These are phyloP conservation scores for Phoma sp. DNA, from an alignment of 2,329 filamentous ascomycete species.

Conservation along the genomic window DNA sequence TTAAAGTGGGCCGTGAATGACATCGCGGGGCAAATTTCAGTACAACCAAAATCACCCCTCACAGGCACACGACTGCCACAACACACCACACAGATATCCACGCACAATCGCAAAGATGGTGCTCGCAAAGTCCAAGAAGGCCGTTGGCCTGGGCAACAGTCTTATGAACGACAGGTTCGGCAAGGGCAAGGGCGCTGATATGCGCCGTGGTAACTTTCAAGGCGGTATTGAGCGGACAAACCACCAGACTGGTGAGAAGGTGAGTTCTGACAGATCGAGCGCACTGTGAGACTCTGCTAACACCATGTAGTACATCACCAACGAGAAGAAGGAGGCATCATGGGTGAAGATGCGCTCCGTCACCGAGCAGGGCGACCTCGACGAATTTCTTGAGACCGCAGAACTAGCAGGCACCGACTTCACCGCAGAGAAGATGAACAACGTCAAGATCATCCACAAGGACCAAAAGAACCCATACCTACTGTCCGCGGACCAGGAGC, in stretches of 20 bases:
- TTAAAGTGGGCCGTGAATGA: constrained; percentile 67
- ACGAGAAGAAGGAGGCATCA: constrained; percentile 85
- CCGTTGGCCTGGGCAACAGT: constrained; percentile 92
- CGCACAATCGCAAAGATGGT: constrained; percentile 62
- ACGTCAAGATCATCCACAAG: constrained; percentile 97
- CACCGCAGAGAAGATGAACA: constrained; percentile 98
- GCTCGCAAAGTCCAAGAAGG: constrained; percentile 91
- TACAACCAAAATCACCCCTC: constrained; percentile 26
- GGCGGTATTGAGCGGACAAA: constrained; percentile 74
- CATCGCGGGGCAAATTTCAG: constrained; percentile 37
- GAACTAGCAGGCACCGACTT: constrained; percentile 98
- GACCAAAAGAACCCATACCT: constrained; percentile 97
- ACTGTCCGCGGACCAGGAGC: constrained; percentile 84
- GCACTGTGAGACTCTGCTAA: constrained; percentile 29
- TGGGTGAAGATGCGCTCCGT: constrained; percentile 99
- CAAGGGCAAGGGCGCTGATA: constrained; percentile 84
- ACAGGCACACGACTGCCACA: constrained; percentile 21
- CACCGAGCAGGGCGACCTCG: constrained; percentile 93
- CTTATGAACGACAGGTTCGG: constrained; percentile 99
- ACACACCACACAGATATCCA: constrained; percentile 23
- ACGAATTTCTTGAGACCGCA: constrained; percentile 95
- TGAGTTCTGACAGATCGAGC: constrained; percentile 40
- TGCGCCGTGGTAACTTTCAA: constrained; percentile 73
- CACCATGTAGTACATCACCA: constrained; percentile 77
- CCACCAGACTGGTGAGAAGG: constrained; percentile 78